phyloP scores from a whole-genome alignment of 192 early-diverging fungal species.

The Dissophora ornata region DNA sequence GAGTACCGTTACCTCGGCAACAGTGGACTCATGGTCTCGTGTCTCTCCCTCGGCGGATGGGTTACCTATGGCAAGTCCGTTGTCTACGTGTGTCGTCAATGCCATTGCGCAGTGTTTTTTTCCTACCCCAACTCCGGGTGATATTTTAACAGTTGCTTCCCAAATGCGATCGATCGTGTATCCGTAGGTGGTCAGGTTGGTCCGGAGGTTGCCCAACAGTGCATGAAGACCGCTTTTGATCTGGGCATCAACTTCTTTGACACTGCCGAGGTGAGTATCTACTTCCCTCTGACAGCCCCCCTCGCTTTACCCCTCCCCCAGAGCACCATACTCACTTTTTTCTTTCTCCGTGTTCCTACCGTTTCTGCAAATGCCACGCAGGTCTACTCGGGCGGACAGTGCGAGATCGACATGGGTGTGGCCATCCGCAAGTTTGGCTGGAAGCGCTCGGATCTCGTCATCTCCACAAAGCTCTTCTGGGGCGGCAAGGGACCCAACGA shows the following conservation, averaged over 20 bases:
- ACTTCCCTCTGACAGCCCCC: not conserved
- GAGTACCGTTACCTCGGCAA: slow-evolving; percentile 84
- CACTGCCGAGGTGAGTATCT: slow-evolving; percentile 69
- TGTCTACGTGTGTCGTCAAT: too few species aligned
- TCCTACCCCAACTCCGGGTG: too few species aligned
- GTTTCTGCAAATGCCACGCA: not conserved
- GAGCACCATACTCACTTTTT: too few species aligned
- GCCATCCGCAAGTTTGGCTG: slow-evolving; percentile 81
- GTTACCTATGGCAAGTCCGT: slow-evolving; percentile 72
- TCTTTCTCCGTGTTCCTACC: not conserved
- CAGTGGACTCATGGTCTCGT: slow-evolving; percentile 82
- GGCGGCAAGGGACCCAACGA: slow-evolving; percentile 83
- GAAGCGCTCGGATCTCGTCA: slow-evolving; percentile 78
- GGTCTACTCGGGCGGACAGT: slow-evolving; percentile 69
- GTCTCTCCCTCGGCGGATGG: slow-evolving; percentile 77
- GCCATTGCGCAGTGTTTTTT: too few species aligned
- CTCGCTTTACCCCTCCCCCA: too few species aligned
- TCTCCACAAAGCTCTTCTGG: slow-evolving; percentile 85
- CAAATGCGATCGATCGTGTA: too few species aligned
- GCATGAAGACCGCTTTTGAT: slow-evolving; percentile 76
- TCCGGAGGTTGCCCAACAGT: slow-evolving; percentile 70
- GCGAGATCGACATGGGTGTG: slow-evolving; percentile 79
- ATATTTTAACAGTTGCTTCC: too few species aligned
- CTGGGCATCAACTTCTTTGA: slow-evolving; percentile 86
- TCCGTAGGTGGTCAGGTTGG: slow-evolving; percentile 38